These are phyloP conservation scores for Pythium chondricola DNA, from an alignment of 352 stramenopile genomes.

Conservation along the genomic window DNA sequence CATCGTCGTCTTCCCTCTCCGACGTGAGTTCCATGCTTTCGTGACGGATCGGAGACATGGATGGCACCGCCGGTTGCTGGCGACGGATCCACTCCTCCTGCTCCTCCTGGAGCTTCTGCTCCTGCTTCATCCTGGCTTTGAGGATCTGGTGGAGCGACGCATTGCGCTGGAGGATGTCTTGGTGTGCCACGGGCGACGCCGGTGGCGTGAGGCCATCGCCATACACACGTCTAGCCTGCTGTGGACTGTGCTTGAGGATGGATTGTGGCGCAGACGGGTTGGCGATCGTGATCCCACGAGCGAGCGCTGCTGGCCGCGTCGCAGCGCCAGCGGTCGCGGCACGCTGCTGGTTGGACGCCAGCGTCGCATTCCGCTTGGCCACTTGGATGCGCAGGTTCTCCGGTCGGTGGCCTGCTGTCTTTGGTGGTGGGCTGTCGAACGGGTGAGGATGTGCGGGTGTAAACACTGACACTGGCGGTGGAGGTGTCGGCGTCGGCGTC, in stretches of 20 bases:
- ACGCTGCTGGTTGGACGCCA: constrained; percentile 5
- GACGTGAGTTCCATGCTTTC: constrained; percentile 6
- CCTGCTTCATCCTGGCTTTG: constrained; percentile 52
- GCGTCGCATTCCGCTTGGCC: constrained; percentile 68
- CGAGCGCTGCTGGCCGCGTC: constrained; percentile 1
- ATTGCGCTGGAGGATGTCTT: constrained; percentile 54
- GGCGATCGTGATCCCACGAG: constrained; percentile 13
- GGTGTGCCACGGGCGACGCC: constrained; percentile 54
- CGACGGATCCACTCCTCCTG: constrained; percentile 70
- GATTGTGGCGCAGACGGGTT: not conserved
- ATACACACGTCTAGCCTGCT: too few relatives aligned
- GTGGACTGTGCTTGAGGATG: not conserved
- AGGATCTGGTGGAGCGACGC: constrained; percentile 56
- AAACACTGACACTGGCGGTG: not conserved
- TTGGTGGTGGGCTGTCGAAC: not conserved
- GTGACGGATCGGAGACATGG: constrained; percentile 26
- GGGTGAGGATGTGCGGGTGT: not conserved
- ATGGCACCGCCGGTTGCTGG: constrained; percentile 14
- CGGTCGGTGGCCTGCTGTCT: not conserved
- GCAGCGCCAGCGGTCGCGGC: not conserved
- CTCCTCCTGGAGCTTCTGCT: constrained; percentile 62
- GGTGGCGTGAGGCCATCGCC: constrained; percentile 38
- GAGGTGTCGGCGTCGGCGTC: not conserved
- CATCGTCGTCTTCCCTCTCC: constrained; percentile 1
- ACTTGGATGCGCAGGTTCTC: constrained; percentile 69